Evolutionary conservation across 1,284 basidiomycete species (phyloP), one percentile per base, ranked within the genome.

Genomic region (Lentinula novae-zelandiae): DNA sequence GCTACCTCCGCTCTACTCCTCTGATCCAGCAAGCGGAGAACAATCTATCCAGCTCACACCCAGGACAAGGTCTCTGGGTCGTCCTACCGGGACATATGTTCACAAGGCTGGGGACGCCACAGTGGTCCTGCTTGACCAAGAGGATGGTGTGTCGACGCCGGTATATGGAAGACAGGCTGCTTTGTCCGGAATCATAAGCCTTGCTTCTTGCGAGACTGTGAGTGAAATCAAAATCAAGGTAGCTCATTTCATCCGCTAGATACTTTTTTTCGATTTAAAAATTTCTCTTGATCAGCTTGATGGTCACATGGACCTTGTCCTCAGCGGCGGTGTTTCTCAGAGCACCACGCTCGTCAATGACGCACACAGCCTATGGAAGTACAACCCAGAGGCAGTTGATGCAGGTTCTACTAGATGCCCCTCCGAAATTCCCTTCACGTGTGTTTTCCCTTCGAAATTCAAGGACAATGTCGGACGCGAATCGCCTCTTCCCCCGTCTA

Each of bases 401-500:
- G 2, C 56, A 8, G 27, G 12, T 8, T 9, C 27, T 36, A 27
- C 63, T 6, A 36, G 66, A 0, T 85, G 80, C 64, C 85, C 82
- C 2, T 66, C 71, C 58, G 71, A 78, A 34, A 66, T 87, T n/a
- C 73, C 79, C 0, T 81, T 89, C 63, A 74, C 76, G 5, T 64
- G 76, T 20, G 63, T 72, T 1, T 75, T 89, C 34, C 85, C 86
- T 6, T 60, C 75, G 0, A 69, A 67, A 2, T 87, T 80, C 67
- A 65, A 67, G 39, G 75, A 82, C 53, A 69, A 67, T 13, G 42
- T 38, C 7, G 6, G 69, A 67, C 27, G 60, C 65, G 12, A 65
- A 65, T 5, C 62, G 67, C 71, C 77, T 10, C 71, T 86, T 3
- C 87, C 86, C 0, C 86, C 87, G 4, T 77, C 83, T 1, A 84